Conservation (phyloP, 2,329 filamentous ascomycete genomes). For the Dothidotthia symphoricarpi region DNA sequence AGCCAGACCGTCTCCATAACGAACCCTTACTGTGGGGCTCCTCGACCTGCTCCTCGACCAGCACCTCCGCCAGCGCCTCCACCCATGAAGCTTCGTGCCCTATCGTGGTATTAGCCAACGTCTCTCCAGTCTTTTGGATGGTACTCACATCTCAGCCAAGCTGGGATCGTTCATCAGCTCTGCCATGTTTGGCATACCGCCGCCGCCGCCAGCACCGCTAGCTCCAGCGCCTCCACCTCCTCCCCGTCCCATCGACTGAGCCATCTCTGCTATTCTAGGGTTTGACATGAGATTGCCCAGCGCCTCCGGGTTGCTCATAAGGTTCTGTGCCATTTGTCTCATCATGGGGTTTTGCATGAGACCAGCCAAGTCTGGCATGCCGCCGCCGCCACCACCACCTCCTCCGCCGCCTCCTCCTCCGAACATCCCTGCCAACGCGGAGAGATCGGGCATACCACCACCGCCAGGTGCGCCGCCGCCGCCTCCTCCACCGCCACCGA, state of each 20-base stretch:
- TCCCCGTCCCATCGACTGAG: constrained; percentile 55
- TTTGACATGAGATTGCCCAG: constrained; percentile 94
- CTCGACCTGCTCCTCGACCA: constrained; percentile 22
- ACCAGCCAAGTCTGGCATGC: constrained; percentile 96
- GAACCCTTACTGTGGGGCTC: constrained; percentile 19
- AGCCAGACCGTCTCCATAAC: neutral
- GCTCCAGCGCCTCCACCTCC: constrained; percentile 55
- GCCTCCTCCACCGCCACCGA: constrained; percentile 49
- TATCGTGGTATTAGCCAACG: constrained; percentile 27
- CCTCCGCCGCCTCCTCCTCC: constrained; percentile 52
- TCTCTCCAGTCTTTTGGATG: neutral
- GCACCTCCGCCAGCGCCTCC: constrained; percentile 19
- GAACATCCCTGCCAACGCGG: constrained; percentile 60
- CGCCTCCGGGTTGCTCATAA: constrained; percentile 94
- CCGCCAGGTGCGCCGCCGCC: too few relatives aligned
- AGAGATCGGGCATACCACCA: constrained; percentile 82
- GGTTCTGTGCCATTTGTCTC: constrained; percentile 85
- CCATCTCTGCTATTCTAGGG: constrained; percentile 77
- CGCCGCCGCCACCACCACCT: constrained; percentile 68
- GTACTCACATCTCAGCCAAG: constrained; percentile 86
- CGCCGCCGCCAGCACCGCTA: constrained; percentile 62
- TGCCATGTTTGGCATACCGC: constrained; percentile 85
- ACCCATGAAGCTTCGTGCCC: constrained; percentile 69
- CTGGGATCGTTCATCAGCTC: constrained; percentile 87
- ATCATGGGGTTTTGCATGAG: constrained; percentile 95